Conservation (phyloP, 345 rosid genomes). For the Euphorbia lathyris region DNA sequence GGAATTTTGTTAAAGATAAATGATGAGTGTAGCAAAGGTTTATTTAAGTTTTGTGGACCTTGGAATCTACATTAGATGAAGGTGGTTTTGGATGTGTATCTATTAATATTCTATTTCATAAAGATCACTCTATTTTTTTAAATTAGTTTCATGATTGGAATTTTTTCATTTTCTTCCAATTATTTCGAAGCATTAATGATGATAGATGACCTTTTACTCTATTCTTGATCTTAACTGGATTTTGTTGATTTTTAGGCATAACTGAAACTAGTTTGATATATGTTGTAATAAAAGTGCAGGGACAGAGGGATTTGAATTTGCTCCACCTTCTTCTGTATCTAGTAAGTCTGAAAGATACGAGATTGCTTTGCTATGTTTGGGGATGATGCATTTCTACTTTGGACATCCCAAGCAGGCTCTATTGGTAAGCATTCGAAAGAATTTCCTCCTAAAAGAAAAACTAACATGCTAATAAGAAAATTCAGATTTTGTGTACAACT, state of each 20-base stretch:
- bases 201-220: background rate
- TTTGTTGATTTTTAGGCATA: background rate
- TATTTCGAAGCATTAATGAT: conserved; percentile 5
- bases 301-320: conserved; percentile 81
- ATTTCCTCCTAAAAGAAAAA: background rate
- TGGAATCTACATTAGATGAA: background rate
- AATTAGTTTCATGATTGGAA: conserved; percentile 1
- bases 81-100: background rate
- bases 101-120: background rate
- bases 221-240: conserved; percentile 2
- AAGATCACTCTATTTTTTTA: background rate
- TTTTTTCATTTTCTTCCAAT: background rate
- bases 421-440: conserved; percentile 51
- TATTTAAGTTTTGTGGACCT: background rate
- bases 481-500: background rate
- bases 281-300: conserved; percentile 83
- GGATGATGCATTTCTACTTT: conserved; percentile 94
- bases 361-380: conserved; percentile 78
- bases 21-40: background rate
- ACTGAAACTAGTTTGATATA: conserved; percentile 37
- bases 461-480: background rate
- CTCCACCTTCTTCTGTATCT: conserved; percentile 50
- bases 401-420: conserved; percentile 96
- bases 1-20: background rate
- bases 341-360: conserved; percentile 69